Evolutionary conservation across 1,284 basidiomycete genomes (phyloP).

Genomic region (Malassezia arunalokei): DNA sequence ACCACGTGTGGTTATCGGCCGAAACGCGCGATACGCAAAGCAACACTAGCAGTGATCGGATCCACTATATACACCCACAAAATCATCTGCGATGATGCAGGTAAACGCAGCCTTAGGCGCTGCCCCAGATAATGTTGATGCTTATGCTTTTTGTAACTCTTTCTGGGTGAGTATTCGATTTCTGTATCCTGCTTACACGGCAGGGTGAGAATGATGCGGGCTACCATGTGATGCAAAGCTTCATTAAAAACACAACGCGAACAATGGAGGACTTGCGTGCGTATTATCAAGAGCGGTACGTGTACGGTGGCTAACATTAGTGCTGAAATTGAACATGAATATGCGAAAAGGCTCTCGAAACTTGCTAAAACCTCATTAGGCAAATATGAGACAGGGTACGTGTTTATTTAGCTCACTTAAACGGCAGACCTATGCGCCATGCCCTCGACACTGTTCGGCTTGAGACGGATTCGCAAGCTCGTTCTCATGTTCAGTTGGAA

Average conservation of each 20-base stretch:
- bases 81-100: too few species aligned
- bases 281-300: slow-evolving; percentile 70
- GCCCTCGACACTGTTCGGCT: slow-evolving; percentile 64
- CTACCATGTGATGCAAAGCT: slow-evolving; percentile 74
- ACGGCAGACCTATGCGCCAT: slow-evolving; percentile 60
- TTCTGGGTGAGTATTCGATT: slow-evolving; percentile 58
- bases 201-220: slow-evolving; percentile 56
- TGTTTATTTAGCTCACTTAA: background rate
- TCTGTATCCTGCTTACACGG: background rate
- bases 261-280: slow-evolving; percentile 75
- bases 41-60: slow-evolving; percentile 1
- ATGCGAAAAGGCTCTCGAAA: slow-evolving; percentile 72
- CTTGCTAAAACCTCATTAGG: slow-evolving; percentile 68
- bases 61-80: background rate
- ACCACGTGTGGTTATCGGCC: slow-evolving; percentile 6
- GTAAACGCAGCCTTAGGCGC: background rate
- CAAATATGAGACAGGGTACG: slow-evolving; percentile 75
- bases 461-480: slow-evolving; percentile 73
- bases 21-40: background rate
- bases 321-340: slow-evolving; percentile 81
- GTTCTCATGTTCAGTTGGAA: slow-evolving; percentile 59
- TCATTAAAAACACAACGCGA: slow-evolving; percentile 70
- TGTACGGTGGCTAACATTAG: slow-evolving; percentile 47
- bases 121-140: background rate
- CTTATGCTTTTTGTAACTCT: slow-evolving; percentile 76